phyloP scores from a whole-genome alignment of 1,284 basidiomycete species.

The Heterobasidion parviporum region DNA sequence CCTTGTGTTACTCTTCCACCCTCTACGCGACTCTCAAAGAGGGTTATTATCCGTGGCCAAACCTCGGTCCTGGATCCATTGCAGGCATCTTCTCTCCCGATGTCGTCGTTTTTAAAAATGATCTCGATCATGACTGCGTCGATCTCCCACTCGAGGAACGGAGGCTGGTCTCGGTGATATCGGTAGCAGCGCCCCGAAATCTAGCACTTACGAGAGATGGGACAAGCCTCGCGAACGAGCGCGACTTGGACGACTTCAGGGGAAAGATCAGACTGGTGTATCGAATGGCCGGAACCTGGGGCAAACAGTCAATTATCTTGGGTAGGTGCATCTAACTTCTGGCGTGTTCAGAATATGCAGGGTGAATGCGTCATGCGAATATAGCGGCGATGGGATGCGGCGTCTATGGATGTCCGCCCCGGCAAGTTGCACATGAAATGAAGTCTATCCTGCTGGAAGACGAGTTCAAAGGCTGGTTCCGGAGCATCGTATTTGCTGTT shows the following conservation, averaged over 20 bases:
- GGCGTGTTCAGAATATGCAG: background rate
- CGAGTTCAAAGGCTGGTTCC: constrained; percentile 38
- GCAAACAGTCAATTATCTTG: constrained; percentile 28
- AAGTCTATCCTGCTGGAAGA: constrained; percentile 29
- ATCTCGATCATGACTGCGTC: constrained; percentile 31
- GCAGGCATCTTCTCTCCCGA: constrained; percentile 36
- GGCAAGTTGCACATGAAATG: constrained; percentile 34
- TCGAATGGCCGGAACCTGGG: constrained; percentile 32
- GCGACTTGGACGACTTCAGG: constrained; percentile 25
- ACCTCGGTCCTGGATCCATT: constrained; percentile 29
- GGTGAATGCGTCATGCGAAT: background rate
- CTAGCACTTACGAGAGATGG: constrained; percentile 24
- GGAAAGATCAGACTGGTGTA: constrained; percentile 36
- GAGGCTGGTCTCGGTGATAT: constrained; percentile 32
- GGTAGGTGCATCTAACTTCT: constrained; percentile 19
- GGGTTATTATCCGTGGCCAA: constrained; percentile 38
- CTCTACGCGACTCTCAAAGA: constrained; percentile 33
- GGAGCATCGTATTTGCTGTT: constrained; percentile 32
- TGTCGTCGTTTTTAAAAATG: constrained; percentile 37
- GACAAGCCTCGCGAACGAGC: constrained; percentile 17
- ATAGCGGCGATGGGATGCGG: constrained; percentile 41
- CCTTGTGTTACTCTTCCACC: constrained; percentile 38
- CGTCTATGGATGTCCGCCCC: constrained; percentile 32
- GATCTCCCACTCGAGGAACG: constrained; percentile 25
- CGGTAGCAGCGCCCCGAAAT: constrained; percentile 32